Base-by-base conservation (phyloP, 768 basidiomycete species). In the Mycena rebaudengoi region DNA sequence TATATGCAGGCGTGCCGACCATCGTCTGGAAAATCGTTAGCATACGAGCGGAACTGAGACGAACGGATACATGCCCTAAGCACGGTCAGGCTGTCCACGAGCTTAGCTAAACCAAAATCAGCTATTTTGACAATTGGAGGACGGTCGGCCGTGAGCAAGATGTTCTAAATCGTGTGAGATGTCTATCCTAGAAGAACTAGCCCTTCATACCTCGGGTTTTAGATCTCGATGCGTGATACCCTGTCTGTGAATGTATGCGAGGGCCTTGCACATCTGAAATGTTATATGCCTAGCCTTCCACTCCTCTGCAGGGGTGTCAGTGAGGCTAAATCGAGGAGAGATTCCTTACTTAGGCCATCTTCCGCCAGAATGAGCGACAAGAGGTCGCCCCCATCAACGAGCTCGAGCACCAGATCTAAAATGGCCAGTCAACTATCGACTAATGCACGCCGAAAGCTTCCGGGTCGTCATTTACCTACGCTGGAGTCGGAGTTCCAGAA, bases 201-300 rank as follows among this genome's bases (percentile, higher is more conserved):
- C 23, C 13, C 44, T 39, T 30, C 55, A 14, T 46, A 82, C 80
- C 73, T 85, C 85, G 0, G 91, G 91, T 70, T 91, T 91, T 43
- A 92, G 77, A 70, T 93, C 91, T 16, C 91, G 85, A 74, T 93
- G 91, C 0, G 88, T 83, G 49, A 93, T 86, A 14, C 83, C 84
- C 62, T n/a, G 29, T 16, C 30, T 23, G 33, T 71, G 70, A 7
- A 71, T 55, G 28, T 65, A 64, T 16, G 80, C 78, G 21, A 86
- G 74, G 0, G 85, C 90, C 6, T 83, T 76, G 70, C 90, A 91
- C 25, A 91, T 80, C 70, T 89, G 86, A 44, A 76, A 78, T 0
- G 86, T 85, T 52, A 91, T 74, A 28, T 84, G 81, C 41, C 83
- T 75, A 0, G 86, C 72, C 69, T 84, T 78, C 0, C 74, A 70